These are phyloP conservation scores for Fusarium drepaniforme DNA, from an alignment of 2,329 filamentous ascomycete genomes.

Conservation along the genomic window DNA sequence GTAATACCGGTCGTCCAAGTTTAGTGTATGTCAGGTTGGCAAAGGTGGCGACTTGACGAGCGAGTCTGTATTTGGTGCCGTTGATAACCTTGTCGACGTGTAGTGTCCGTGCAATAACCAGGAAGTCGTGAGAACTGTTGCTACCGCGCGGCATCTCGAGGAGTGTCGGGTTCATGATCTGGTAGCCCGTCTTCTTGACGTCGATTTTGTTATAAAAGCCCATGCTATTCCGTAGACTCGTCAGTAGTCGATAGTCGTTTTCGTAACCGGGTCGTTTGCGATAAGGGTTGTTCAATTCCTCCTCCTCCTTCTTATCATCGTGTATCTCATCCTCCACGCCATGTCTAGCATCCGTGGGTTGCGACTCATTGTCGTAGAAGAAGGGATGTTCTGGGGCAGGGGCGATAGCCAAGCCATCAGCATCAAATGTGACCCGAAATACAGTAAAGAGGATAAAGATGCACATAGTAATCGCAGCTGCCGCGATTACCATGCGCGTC, in stretches of 20 bases:
- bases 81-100: conserved; percentile 24
- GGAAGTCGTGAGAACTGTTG: conserved; percentile 29
- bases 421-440: conserved; percentile 22
- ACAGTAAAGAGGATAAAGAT: conserved; percentile 17
- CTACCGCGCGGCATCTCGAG: conserved; percentile 25
- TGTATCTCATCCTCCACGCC: neutral
- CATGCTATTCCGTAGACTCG: conserved; percentile 33
- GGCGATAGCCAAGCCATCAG: conserved; percentile 12
- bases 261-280: neutral
- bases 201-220: conserved; percentile 35
- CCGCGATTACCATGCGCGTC: conserved; percentile 20
- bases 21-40: conserved; percentile 26
- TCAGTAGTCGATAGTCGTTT: conserved; percentile 30
- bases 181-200: conserved; percentile 18
- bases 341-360: neutral
- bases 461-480: conserved; percentile 15
- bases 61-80: conserved; percentile 19
- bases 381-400: conserved; percentile 24
- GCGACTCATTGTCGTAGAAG: conserved; percentile 24
- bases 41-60: conserved; percentile 33
- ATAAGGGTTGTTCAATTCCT: neutral
- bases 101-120: conserved; percentile 27
- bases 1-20: conserved; percentile 15
- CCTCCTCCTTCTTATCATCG: neutral
- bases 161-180: conserved; percentile 35